A percentile compares a stretch with the other conserved stretches of the same genome.
Evolutionary conservation across 345 rosid genomes (phyloP).

Genomic region (Odontarrhena argentea): DNA sequence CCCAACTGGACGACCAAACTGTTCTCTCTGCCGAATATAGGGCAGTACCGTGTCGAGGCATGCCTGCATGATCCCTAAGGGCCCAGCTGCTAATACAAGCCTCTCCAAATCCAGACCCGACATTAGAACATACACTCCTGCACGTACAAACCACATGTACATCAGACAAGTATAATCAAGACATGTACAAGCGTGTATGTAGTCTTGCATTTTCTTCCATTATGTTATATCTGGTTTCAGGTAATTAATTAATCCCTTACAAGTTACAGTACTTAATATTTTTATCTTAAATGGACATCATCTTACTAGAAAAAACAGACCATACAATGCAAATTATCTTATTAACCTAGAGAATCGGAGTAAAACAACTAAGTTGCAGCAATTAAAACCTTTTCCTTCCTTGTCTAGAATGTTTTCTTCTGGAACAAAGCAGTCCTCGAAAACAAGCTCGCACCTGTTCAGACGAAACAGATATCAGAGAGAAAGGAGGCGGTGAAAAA

Average conservation of each 20-base stretch:
- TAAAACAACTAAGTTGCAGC: slow-evolving; percentile 32
- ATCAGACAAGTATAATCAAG: slow-evolving; percentile 18
- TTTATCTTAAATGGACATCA: neutral
- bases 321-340: neutral
- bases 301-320: neutral
- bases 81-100: slow-evolving; percentile 92
- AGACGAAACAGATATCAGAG: slow-evolving; percentile 42
- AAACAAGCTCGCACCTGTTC: slow-evolving; percentile 92
- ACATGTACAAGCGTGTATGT: slow-evolving; percentile 10
- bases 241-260: neutral
- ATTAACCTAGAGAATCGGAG: neutral
- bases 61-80: slow-evolving; percentile 95
- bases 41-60: slow-evolving; percentile 94
- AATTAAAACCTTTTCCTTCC: slow-evolving; percentile 86
- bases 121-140: slow-evolving; percentile 96
- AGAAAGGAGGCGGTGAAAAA: slow-evolving; percentile 18
- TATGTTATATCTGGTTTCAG: neutral
- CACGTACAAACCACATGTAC: slow-evolving; percentile 18
- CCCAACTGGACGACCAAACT: slow-evolving; percentile 89
- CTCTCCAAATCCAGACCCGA: slow-evolving; percentile 95
- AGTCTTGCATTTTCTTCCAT: neutral
- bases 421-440: slow-evolving; percentile 87
- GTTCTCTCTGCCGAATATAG: slow-evolving; percentile 75
- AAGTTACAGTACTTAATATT: neutral
- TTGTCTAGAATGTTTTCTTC: slow-evolving; percentile 83